These are phyloP conservation scores for Brassica balearica DNA, from an alignment of 441 rosid genomes.

Conservation along the genomic window DNA sequence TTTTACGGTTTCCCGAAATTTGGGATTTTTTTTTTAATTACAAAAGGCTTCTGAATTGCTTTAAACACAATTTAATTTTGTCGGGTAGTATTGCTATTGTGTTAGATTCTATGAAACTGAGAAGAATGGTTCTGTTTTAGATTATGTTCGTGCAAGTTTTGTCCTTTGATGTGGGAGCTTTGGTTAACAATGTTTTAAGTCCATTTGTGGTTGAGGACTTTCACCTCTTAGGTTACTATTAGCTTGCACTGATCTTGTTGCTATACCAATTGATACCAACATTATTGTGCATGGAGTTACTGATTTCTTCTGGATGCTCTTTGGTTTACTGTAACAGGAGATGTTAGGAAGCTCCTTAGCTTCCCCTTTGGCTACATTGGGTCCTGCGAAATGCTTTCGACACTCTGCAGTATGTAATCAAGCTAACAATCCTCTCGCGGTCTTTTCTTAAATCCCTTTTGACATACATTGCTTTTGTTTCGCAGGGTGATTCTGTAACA, in stretches of 20 bases:
- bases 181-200: neutral
- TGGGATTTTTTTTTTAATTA: slow-evolving; percentile 18
- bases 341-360: slow-evolving; percentile 66
- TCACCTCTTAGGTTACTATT: neutral
- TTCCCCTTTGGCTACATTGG: slow-evolving; percentile 57
- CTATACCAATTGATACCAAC: neutral
- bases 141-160: neutral
- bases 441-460: no score
- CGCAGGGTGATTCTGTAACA: slow-evolving; percentile 56
- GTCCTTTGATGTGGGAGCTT: neutral
- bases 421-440: no score
- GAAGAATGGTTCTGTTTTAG: neutral
- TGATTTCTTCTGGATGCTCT: neutral
- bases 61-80: neutral
- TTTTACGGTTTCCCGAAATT: neutral
- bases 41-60: slow-evolving; percentile 7
- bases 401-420: no score
- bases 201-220: slow-evolving; percentile 22
- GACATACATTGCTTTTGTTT: neutral
- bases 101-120: slow-evolving; percentile 8
- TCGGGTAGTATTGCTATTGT: neutral
- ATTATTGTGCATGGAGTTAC: neutral
- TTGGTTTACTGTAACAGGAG: slow-evolving; percentile 44
- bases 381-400: slow-evolving; percentile 36
- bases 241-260: neutral